phyloP scores from a whole-genome alignment of 176 grass and related monocot genomes.

The Aegilops speltoides region DNA sequence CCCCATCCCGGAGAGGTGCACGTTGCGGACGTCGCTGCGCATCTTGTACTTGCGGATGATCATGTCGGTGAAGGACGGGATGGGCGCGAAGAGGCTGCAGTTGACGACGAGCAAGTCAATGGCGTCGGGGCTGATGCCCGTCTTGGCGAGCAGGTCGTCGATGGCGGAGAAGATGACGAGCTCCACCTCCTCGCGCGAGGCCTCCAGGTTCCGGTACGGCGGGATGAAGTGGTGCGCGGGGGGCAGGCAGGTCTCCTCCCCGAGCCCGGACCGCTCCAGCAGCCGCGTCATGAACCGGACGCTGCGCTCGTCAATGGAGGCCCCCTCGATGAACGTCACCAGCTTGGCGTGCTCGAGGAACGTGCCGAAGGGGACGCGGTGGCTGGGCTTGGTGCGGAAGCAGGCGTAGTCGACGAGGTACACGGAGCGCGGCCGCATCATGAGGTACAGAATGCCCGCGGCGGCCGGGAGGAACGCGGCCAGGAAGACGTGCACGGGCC shows the following conservation, averaged over 20 bases:
- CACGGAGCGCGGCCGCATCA: slow-evolving; percentile 27
- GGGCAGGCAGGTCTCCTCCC: slow-evolving; percentile 61
- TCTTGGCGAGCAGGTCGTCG: slow-evolving; percentile 61
- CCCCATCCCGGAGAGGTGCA: slow-evolving; percentile 61
- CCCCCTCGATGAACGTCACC: neutral
- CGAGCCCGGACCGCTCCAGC: slow-evolving; percentile 39
- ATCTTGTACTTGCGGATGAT: slow-evolving; percentile 52
- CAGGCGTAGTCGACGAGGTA: slow-evolving; percentile 62
- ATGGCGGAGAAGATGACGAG: slow-evolving; percentile 50
- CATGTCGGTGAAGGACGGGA: slow-evolving; percentile 54
- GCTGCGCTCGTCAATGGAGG: slow-evolving; percentile 33
- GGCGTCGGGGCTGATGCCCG: neutral
- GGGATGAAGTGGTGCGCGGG: slow-evolving; percentile 47
- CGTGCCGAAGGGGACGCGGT: slow-evolving; percentile 44
- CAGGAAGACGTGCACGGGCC: slow-evolving; percentile 23
- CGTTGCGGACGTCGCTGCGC: slow-evolving; percentile 36
- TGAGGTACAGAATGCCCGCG: slow-evolving; percentile 15
- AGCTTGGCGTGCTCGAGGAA: slow-evolving; percentile 49
- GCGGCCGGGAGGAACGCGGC: slow-evolving; percentile 26
- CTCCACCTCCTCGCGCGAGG: slow-evolving; percentile 39
- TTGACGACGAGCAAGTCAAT: slow-evolving; percentile 57
- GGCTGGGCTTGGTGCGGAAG: slow-evolving; percentile 43
- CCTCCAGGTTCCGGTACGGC: slow-evolving; percentile 37
- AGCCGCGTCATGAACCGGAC: slow-evolving; percentile 51
- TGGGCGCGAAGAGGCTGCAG: slow-evolving; percentile 67